phyloP scores from a whole-genome alignment of 2,329 filamentous ascomycete species.

The Fusarium oligoseptatum region DNA sequence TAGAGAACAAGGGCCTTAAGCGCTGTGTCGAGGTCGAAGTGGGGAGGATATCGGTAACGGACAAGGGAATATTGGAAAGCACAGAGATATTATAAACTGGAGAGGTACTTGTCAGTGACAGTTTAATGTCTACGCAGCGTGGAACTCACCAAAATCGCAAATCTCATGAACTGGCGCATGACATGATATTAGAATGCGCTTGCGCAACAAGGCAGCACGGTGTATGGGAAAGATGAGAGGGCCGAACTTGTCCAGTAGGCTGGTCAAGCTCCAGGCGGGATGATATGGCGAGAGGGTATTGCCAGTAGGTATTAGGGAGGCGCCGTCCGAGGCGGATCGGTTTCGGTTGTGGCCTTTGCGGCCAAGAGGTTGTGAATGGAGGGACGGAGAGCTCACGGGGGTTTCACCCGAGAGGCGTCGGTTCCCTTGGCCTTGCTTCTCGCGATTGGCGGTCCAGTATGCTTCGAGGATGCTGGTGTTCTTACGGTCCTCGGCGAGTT shows the following conservation, averaged over 20 bases:
- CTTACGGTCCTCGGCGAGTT: constrained; percentile 74
- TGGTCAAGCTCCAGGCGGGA: constrained; percentile 85
- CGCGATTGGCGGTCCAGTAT: constrained; percentile 78
- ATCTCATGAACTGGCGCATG: constrained; percentile 86
- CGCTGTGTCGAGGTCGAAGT: constrained; percentile 72
- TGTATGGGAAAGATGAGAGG: constrained; percentile 93
- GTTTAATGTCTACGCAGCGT: accelerated
- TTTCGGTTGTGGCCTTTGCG: constrained; percentile 64
- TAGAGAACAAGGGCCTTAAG: constrained; percentile 87
- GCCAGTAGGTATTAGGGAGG: constrained; percentile 68
- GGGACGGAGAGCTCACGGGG: constrained; percentile 64
- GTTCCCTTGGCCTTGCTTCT: constrained; percentile 53
- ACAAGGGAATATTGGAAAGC: constrained; percentile 86
- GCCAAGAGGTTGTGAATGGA: constrained; percentile 51
- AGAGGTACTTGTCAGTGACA: constrained; percentile 36
- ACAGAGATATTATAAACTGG: constrained; percentile 95
- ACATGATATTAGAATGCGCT: constrained; percentile 88
- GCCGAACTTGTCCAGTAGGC: constrained; percentile 85
- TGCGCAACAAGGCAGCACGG: constrained; percentile 85
- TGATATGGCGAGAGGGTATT: constrained; percentile 83
- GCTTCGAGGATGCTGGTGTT: constrained; percentile 76
- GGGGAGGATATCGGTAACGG: constrained; percentile 78
- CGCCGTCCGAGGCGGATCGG: constrained; percentile 73
- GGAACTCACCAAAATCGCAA: constrained; percentile 85
- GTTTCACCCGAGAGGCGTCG: constrained; percentile 58